Evolutionary conservation across 805 yeast genomes (phyloP).

Genomic region (Sugiyamaella qingdaonensis): DNA sequence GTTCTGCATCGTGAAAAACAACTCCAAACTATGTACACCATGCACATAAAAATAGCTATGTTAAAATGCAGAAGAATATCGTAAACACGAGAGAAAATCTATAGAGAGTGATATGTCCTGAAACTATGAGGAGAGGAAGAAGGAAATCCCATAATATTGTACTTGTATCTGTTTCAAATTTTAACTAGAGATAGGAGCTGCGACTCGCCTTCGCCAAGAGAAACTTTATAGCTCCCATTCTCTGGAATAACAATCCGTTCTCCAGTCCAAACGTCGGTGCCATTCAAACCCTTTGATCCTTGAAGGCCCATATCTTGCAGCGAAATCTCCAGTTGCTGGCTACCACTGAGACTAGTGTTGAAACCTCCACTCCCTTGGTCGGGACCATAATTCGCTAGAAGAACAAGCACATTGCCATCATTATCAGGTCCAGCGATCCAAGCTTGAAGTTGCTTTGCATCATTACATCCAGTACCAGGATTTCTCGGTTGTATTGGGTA

Average conservation of each 20-base stretch:
- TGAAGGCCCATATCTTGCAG: constrained; percentile 11
- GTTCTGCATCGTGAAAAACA: too few relatives aligned
- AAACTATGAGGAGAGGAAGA: neutral
- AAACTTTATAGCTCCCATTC: neutral
- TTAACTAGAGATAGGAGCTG: neutral
- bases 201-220: constrained; percentile 9
- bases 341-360: constrained; percentile 4
- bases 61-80: too few relatives aligned
- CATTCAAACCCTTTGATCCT: neutral
- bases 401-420: constrained; percentile 7
- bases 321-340: constrained; percentile 6
- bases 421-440: constrained; percentile 14
- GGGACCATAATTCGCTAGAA: constrained; percentile 13
- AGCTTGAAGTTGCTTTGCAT: constrained; percentile 12
- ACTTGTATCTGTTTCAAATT: neutral
- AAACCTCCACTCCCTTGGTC: constrained; percentile 17
- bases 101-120: too few relatives aligned
- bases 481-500: constrained; percentile 17
- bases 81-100: too few relatives aligned
- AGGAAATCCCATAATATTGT: neutral
- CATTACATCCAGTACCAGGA: constrained; percentile 12
- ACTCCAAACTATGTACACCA: too few relatives aligned
- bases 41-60: too few relatives aligned
- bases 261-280: constrained; percentile 11
- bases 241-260: neutral